Evolutionary conservation across 1,284 basidiomycete genomes (phyloP), one percentile per base, ranked within the genome.

Genomic region (Cryptococcus maquisensis): DNA sequence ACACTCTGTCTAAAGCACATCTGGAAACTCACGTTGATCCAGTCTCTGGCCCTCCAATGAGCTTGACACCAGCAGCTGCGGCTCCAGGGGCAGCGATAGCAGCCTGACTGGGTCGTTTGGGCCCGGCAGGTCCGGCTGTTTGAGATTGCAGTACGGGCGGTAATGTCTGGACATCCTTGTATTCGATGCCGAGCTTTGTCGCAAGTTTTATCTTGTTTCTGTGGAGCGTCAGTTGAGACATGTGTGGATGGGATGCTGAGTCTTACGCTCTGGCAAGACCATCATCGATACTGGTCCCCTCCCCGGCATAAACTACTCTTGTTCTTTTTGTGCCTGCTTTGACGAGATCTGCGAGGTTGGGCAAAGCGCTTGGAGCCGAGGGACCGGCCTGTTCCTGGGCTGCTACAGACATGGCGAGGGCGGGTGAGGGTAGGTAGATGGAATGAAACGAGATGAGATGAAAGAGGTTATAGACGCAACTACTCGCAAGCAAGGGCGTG

Each of bases 111-210:
- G 74, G 88, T 51, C 84, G 80, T 51, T 86, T 82, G 0, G 90
- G 90, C 0, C 88, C 91, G 3, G 90, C 83, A 0, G 83, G 80
- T 0, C 84, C 86, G 60, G 71, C 76, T 61, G 94, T 90, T 62
- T 94, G 91, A 0, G 86, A 79, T 18, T 90, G 78, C 36, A 98
- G 78, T 2, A 88, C 84, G 3, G 89, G 78, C 1, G 95, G 95
- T 1, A 98, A 84, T 35, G 86, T 83, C 71, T 88, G 89, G 64
- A 84, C 90, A 69, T 96, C 86, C 53, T 82, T 81, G 76, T 95
- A 98, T 76, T 98, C 95, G 13, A 77, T 86, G 80, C 67, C 84
- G 74, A 76, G 88, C 84, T 83, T 96, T 84, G 68, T 87, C 1
- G 77, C 66, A 3, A 81, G 68, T 52, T 79, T 79, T 36, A 78